phyloP scores from a whole-genome alignment of 164 flowering plant genomes.

The Amborella trichopoda region DNA sequence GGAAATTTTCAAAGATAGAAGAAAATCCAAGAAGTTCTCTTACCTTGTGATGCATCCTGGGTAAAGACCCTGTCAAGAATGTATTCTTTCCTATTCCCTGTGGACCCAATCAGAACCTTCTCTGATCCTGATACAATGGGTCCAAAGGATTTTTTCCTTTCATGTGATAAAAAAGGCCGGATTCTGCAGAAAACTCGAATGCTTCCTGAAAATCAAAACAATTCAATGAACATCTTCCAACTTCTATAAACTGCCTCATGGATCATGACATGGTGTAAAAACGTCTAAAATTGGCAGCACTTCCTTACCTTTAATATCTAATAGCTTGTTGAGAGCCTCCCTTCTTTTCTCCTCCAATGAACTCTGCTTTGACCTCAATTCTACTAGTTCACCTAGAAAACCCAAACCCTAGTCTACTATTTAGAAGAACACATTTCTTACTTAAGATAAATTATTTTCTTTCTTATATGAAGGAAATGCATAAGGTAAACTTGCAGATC shows the following conservation, averaged over 20 bases:
- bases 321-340: constrained; percentile 47
- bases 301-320: constrained; percentile 58
- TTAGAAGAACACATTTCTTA: no score
- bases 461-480: no score
- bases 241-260: neutral
- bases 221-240: neutral
- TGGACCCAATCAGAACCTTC: constrained; percentile 33
- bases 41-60: constrained; percentile 58
- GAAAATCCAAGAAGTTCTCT: constrained; percentile 7
- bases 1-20: no score
- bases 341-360: constrained; percentile 38
- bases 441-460: no score
- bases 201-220: constrained; percentile 36
- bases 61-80: constrained; percentile 57
- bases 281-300: neutral
- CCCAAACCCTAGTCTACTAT: no score
- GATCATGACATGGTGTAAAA: neutral
- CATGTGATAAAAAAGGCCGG: constrained; percentile 33
- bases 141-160: constrained; percentile 24
- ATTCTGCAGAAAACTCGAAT: constrained; percentile 74
- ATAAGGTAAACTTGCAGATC: no score
- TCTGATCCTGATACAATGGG: constrained; percentile 38
- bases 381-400: constrained; percentile 38
- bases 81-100: constrained; percentile 44
- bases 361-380: constrained; percentile 33